Percentiles rank a stretch among this genome's conserved stretches.
phyloP scores from a whole-genome alignment of 208 protist species.

The Leptomonas seymouri region DNA sequence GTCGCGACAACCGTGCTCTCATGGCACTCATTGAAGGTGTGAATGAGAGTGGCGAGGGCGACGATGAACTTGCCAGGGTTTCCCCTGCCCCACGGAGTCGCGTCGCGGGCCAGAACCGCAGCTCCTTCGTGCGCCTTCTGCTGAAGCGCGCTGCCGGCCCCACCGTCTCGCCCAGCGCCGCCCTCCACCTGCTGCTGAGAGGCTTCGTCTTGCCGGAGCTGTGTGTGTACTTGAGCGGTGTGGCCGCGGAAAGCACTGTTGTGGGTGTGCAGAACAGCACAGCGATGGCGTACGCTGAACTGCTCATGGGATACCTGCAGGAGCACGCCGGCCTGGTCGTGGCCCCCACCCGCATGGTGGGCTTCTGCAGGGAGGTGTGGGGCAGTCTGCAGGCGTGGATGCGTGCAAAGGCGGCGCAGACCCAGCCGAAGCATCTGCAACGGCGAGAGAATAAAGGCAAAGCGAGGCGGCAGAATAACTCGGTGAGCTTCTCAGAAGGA shows the following conservation, averaged over 20 bases:
- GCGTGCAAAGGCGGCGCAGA: background rate
- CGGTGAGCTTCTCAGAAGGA: background rate
- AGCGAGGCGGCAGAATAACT: background rate
- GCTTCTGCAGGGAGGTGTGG: constrained; percentile 44
- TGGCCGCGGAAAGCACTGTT: constrained; percentile 59
- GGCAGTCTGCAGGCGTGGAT: constrained; percentile 32
- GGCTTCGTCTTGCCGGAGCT: constrained; percentile 78
- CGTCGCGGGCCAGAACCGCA: constrained; percentile 30
- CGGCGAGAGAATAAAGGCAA: background rate
- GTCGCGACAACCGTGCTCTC: background rate
- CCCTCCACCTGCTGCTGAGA: constrained; percentile 52
- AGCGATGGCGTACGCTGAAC: constrained; percentile 77
- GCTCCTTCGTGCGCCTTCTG: constrained; percentile 66
- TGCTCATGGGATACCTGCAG: constrained; percentile 60
- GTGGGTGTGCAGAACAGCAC: constrained; percentile 50
- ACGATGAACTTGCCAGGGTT: no score
- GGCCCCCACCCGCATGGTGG: constrained; percentile 49
- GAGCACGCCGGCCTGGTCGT: constrained; percentile 59
- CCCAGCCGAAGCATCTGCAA: constrained; percentile 4
- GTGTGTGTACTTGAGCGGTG: constrained; percentile 66
- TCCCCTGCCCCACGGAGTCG: background rate
- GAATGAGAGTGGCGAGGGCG: no score
- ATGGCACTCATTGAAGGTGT: background rate
- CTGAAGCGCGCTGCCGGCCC: constrained; percentile 44
- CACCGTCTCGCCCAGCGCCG: constrained; percentile 35